Evolutionary conservation across 106 monocot genomes (phyloP).

Genomic region (Ottelia alismoides): DNA sequence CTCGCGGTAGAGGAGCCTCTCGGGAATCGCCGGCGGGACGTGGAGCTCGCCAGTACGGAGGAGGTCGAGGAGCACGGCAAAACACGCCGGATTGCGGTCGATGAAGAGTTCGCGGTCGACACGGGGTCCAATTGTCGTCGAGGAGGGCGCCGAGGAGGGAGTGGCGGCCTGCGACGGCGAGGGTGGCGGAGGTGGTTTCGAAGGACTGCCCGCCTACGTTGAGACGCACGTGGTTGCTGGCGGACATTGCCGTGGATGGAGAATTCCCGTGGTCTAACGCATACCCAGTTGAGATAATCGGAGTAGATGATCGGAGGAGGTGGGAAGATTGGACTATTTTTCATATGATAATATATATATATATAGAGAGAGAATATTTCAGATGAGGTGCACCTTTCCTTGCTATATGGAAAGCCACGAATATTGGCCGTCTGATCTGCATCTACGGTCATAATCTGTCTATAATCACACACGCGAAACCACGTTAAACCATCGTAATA

Average conservation of each 20-base stretch:
- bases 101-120: constrained; percentile 50
- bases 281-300: not conserved
- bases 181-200: constrained; percentile 81
- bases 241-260: constrained; percentile 7
- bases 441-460: no score
- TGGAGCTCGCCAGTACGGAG: constrained; percentile 81
- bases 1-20: constrained; percentile 52
- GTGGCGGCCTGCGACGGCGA: constrained; percentile 54
- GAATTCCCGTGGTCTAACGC: no score
- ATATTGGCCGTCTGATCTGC: no score
- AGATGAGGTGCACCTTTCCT: no score
- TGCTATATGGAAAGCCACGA: no score
- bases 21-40: constrained; percentile 31
- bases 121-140: constrained; percentile 43
- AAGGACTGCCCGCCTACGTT: constrained; percentile 86
- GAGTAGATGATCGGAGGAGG: no score
- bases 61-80: constrained; percentile 68
- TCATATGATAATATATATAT: no score
- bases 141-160: constrained; percentile 85
- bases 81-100: constrained; percentile 78
- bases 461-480: no score
- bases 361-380: no score
- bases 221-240: constrained; percentile 39
- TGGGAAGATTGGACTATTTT: no score
- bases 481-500: no score